Percentiles rank a stretch among this genome's conserved stretches.
phyloP scores from a whole-genome alignment of 2,329 filamentous ascomycete species.

The Ophiocordyceps robertsii region DNA sequence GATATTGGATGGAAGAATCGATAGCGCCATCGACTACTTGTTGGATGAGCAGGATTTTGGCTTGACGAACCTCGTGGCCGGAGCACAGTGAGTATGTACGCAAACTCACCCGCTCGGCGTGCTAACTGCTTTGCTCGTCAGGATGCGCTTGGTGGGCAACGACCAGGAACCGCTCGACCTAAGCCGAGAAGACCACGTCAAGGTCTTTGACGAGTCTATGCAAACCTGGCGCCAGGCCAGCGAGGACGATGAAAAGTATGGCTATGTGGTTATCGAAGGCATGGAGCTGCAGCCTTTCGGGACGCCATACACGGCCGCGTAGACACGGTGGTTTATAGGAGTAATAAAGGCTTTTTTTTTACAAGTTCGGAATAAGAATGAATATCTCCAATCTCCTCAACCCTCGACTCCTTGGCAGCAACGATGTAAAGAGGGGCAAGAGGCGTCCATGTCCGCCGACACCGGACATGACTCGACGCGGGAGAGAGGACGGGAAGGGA shows the following conservation, averaged over 20 bases:
- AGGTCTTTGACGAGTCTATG: conserved; percentile 15
- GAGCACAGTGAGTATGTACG: conserved; percentile 20
- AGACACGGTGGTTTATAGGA: too few relatives aligned
- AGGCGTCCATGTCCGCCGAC: too few relatives aligned
- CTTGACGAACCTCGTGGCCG: conserved; percentile 12
- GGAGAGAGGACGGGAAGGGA: too few relatives aligned
- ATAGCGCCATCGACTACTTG: conserved; percentile 31
- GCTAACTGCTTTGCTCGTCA: conserved; percentile 1
- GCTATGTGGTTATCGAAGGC: conserved; percentile 17
- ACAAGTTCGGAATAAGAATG: too few relatives aligned
- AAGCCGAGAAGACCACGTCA: conserved; percentile 24
- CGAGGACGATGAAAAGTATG: conserved; percentile 16
- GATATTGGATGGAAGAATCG: conserved; percentile 15
- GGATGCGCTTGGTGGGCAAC: conserved; percentile 17
- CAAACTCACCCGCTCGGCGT: too few relatives aligned
- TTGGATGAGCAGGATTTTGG: conserved; percentile 39
- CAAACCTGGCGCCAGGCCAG: conserved; percentile 15
- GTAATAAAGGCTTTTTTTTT: too few relatives aligned
- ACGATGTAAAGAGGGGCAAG: too few relatives aligned
- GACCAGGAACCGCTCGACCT: conserved; percentile 44
- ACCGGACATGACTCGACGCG: too few relatives aligned
- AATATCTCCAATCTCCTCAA: too few relatives aligned
- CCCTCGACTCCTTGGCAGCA: too few relatives aligned
- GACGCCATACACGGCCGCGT: conserved; percentile 7
- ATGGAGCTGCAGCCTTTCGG: conserved; percentile 19